Base-by-base conservation (phyloP, 2,329 filamentous ascomycete species). In the Aureobasidium sp. region DNA sequence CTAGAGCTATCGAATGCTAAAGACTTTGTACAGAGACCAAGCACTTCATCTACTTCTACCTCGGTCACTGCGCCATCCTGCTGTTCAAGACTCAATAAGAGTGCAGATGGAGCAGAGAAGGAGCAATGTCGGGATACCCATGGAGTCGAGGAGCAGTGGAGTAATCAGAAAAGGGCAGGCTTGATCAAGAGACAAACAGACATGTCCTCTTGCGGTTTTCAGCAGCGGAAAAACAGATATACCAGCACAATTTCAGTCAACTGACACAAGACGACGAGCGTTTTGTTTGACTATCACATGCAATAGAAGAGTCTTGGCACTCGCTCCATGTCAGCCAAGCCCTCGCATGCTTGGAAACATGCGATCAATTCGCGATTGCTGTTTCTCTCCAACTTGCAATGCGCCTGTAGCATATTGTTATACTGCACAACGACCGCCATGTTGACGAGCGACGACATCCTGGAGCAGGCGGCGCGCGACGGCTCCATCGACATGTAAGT, bases 1-100 rank as follows among this genome's bases (percentile, higher is more conserved):
- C 27, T 46, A 21, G 27, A 29, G n/a, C 35, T 27, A 23, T 23
- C 23, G 21, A 43, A 60, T 70, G 46, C 70, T 71, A 31, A 46
- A 11, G 35, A 71, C 51, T 6, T 4, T 31, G 3, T 9, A 43
- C 78, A 96, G 94, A 97, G 77, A 97, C 94, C 29, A 97, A 97
- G 79, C 94, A 99, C 77, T 99, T 99, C 80, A 96, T 99, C 74
- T 99, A 99, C 80, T 99, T 99, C 80, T 99, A 99, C 79, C 88
- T 99, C 62, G 94, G 94, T 59, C 94, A 97, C 81, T 96, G 91
- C 75, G 94, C 94, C 62, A 97, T 99, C 73, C 83, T 99, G 60
- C 86, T 99, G 57, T 99, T 97, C 85, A 99, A 99, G 83, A 99
- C 94, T 42, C 93, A 96, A 84, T 97, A 85, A 72, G 35, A 27